Evolutionary conservation across 768 basidiomycete genomes (phyloP), one percentile per base, ranked within the genome.

Genomic region (Termitomyces sp.): DNA sequence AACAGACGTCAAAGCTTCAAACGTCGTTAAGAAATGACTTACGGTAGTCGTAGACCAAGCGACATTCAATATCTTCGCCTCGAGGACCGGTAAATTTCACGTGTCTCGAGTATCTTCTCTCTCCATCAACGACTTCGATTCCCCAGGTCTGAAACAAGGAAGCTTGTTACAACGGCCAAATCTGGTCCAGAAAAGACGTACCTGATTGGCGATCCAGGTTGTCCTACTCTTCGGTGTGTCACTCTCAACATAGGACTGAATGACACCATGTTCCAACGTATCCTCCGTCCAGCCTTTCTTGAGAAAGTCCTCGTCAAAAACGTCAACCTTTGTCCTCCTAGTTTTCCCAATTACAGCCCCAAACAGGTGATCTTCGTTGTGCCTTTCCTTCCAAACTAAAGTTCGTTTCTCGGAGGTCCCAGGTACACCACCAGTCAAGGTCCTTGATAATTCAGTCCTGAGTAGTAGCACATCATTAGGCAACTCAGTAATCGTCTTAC

Each of bases 21-120:
- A 54, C 7, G 41, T 18, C 16, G 8, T 14, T 18, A 13, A 48
- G 32, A 58, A 28, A 16, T 8, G 23, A 72, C 87, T 70, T 55
- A 89, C 88, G 58, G 62, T 89, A 89, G 66, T 90, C 86, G 61
- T 89, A 91, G 20, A 87, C 75, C 40, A 90, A 68, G 44, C 76
- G 80, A 10, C 77, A 74, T 57, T 82, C 74, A 51, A 89, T 82
- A 38, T 82, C 80, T 63, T 86, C 80, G 10, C 75, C 82, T 35
- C 74, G 66, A 4, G 87, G 81, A 0, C 87, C 87, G 5, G 79
- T 83, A 70, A 90, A 90, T 61, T 79, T 77, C 61, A 88, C 71
- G 63, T 80, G 84, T 57, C 88, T 77, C 4, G 78, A 75, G 64
- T 89, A 84, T 60, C 85, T 75, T 64, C 85, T 81, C 66, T 83